Percentiles rank a stretch among this genome's conserved stretches.
Conservation (phyloP, 257 asterid genomes). For the Craterostigma plantagineum region DNA sequence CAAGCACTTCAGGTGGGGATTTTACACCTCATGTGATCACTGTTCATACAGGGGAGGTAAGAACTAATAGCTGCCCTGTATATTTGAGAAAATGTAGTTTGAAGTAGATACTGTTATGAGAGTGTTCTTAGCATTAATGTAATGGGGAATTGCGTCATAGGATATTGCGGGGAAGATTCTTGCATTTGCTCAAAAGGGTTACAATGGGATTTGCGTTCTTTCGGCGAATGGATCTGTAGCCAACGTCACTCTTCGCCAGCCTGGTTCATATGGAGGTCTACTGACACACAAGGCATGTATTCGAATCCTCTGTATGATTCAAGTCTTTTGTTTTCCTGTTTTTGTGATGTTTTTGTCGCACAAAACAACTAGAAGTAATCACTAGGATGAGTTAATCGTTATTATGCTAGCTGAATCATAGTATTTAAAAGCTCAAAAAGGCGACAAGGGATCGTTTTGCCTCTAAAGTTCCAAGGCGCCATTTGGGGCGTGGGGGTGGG, state of each 20-base stretch:
- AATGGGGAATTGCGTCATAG: conserved; percentile 10
- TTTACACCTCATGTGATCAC: conserved; percentile 51
- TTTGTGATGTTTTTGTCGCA: background rate
- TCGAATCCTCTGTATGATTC: background rate
- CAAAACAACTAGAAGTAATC: background rate
- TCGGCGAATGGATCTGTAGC: conserved; percentile 60
- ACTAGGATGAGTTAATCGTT: no score
- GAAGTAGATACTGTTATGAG: no score
- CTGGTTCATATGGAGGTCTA: conserved; percentile 51
- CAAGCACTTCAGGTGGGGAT: conserved; percentile 44
- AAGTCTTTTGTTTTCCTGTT: background rate
- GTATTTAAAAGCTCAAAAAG: no score
- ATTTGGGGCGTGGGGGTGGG: no score
- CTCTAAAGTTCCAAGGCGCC: no score
- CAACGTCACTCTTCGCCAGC: conserved; percentile 55
- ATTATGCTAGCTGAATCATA: no score
- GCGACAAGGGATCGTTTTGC: no score
- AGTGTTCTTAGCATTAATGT: no score
- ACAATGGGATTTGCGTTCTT: conserved; percentile 42
- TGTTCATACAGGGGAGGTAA: conserved; percentile 48
- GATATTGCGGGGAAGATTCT: conserved; percentile 58
- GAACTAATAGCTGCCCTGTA: background rate
- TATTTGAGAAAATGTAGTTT: no score
- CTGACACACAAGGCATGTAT: conserved; percentile 55
- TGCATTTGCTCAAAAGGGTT: conserved; percentile 34